A percentile compares a stretch with the other conserved stretches of the same genome.
phyloP scores from a whole-genome alignment of 768 basidiomycete species.

The Gautieria morchelliformis region DNA sequence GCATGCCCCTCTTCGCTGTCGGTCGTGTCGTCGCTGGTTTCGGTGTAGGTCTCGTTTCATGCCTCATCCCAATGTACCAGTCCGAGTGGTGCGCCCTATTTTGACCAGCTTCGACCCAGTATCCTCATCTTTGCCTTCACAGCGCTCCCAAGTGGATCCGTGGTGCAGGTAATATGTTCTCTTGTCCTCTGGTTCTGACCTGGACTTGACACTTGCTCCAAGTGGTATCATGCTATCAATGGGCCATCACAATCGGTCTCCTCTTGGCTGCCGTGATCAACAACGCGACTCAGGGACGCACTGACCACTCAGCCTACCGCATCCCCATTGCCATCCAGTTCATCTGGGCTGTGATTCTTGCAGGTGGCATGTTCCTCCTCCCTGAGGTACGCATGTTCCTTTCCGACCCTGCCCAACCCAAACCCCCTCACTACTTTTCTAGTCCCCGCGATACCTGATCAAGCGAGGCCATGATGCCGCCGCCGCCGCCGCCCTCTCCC shows the following conservation, averaged over 20 bases:
- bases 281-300: constrained; percentile 51
- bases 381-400: constrained; percentile 66
- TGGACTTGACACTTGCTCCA: background rate
- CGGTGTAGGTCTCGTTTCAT: no score
- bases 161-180: no score
- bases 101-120: background rate
- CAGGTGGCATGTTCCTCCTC: no score
- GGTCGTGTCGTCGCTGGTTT: no score
- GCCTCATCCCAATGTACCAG: no score
- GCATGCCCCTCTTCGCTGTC: constrained; percentile 48
- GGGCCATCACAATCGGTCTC: constrained; percentile 68
- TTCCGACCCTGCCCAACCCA: background rate
- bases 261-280: constrained; percentile 62
- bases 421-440: constrained; percentile 69
- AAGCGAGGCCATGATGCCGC: constrained; percentile 47
- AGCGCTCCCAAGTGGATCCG: no score
- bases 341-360: constrained; percentile 66
- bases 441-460: no score
- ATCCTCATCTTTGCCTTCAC: constrained; percentile 14
- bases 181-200: background rate
- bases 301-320: constrained; percentile 39
- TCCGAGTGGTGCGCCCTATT: no score
- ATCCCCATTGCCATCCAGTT: constrained; percentile 76
- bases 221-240: constrained; percentile 61
- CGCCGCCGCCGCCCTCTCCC: constrained; percentile 49